Conservation (phyloP, 768 basidiomycete genomes). For the Porpolomopsis calyptriformis region DNA sequence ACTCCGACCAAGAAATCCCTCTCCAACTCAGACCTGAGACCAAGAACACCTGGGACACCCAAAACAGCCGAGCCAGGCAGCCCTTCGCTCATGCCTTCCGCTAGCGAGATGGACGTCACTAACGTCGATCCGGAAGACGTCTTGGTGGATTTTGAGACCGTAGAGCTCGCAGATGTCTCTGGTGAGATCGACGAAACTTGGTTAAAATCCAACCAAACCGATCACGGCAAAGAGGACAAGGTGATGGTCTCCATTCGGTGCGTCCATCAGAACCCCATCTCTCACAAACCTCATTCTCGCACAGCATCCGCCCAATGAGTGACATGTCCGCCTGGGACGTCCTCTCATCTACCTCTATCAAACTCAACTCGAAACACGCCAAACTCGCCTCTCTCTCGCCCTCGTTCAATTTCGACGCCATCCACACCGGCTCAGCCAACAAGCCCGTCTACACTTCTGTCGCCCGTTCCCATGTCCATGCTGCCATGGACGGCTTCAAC, state of each 20-base stretch:
- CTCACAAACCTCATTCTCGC: background rate
- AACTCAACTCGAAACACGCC: slow-evolving; percentile 47
- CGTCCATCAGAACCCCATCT: background rate
- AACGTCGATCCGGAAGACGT: slow-evolving; percentile 66
- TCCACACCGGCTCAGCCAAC: slow-evolving; percentile 71
- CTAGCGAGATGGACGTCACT: slow-evolving; percentile 68
- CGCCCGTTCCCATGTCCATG: slow-evolving; percentile 69
- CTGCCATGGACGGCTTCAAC: slow-evolving; percentile 96
- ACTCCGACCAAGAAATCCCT: slow-evolving; percentile 37
- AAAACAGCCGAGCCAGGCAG: slow-evolving; percentile 35
- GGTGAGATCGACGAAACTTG: slow-evolving; percentile 55
- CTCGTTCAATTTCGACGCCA: slow-evolving; percentile 59
- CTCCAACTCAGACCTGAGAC: slow-evolving; percentile 26
- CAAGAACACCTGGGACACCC: slow-evolving; percentile 46
- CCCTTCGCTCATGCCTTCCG: slow-evolving; percentile 34
- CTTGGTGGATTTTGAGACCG: slow-evolving; percentile 62
- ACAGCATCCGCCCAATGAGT: slow-evolving; percentile 54
- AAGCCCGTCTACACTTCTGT: slow-evolving; percentile 69
- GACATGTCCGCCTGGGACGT: slow-evolving; percentile 47
- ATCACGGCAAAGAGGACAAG: slow-evolving; percentile 70
- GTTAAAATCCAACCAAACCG: slow-evolving; percentile 29
- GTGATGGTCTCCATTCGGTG: slow-evolving; percentile 80
- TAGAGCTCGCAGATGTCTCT: slow-evolving; percentile 60
- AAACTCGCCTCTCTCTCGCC: slow-evolving; percentile 28
- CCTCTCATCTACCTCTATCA: slow-evolving; percentile 40